phyloP scores from a whole-genome alignment of 78 protist genomes.

The Dictyostelium capitatum region DNA sequence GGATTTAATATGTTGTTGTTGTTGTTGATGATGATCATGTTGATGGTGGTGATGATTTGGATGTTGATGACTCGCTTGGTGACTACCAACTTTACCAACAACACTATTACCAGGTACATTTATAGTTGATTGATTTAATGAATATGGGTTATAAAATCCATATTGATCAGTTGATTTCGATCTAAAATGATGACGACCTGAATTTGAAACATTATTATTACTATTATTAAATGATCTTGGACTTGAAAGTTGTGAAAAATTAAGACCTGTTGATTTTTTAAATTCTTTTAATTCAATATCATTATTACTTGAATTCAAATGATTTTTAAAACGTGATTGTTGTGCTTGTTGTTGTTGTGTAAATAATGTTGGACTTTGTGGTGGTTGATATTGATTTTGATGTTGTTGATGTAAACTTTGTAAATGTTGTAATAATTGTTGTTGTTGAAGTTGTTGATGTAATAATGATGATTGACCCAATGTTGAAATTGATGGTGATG shows the following conservation, averaged over 20 bases:
- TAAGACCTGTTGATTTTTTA: not conserved
- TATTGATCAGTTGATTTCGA: not conserved
- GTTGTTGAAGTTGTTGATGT: conserved; percentile 39
- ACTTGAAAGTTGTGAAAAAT: not conserved
- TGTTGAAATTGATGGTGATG: not conserved
- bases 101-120: not conserved
- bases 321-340: not conserved
- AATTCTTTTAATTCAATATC: conserved; percentile 1
- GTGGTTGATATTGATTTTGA: not conserved
- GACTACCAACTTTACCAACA: not conserved
- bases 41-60: not conserved
- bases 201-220: not conserved
- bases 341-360: conserved; percentile 1
- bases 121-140: conserved; percentile 9
- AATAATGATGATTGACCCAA: conserved; percentile 4
- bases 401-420: conserved; percentile 4
- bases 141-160: not conserved
- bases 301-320: not conserved
- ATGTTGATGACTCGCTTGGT: not conserved
- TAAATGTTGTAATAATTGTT: not conserved
- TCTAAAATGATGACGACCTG: not conserved
- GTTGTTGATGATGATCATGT: not conserved
- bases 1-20: conserved; percentile 13
- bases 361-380: not conserved
- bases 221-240: not conserved